phyloP scores from a whole-genome alignment of 2,329 filamentous ascomycete genomes.

The Arachnopeziza araneosa region DNA sequence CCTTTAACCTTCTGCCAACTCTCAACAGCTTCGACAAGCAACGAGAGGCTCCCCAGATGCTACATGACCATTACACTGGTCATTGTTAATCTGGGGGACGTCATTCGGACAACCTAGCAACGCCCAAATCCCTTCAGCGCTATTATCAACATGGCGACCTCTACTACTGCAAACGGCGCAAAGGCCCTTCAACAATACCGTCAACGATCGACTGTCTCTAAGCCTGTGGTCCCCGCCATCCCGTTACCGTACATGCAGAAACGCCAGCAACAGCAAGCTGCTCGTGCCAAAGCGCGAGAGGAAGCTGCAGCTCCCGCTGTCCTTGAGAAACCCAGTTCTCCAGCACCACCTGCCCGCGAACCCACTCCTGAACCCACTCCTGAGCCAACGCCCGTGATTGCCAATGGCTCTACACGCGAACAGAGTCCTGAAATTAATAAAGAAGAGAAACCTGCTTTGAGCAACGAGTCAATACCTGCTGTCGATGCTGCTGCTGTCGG shows the following conservation, averaged over 20 bases:
- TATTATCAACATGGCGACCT: slow-evolving; percentile 22
- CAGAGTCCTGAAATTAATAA: slow-evolving; percentile 8
- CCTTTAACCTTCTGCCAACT: not conserved
- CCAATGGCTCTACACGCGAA: slow-evolving; percentile 15
- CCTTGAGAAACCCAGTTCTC: slow-evolving; percentile 5
- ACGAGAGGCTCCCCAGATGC: slow-evolving; percentile 30
- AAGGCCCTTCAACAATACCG: slow-evolving; percentile 29
- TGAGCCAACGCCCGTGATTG: slow-evolving; percentile 8
- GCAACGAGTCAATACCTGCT: slow-evolving; percentile 1
- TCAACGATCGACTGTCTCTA: slow-evolving; percentile 20
- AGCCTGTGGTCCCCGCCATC: slow-evolving; percentile 28
- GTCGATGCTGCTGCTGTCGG: slow-evolving; percentile 4
- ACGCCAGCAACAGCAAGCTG: slow-evolving; percentile 24
- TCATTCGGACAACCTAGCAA: slow-evolving; percentile 19
- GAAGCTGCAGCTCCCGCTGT: slow-evolving; percentile 9
- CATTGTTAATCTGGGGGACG: slow-evolving; percentile 34
- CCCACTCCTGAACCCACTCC: slow-evolving; percentile 7
- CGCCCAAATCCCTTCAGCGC: not conserved
- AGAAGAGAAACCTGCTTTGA: slow-evolving; percentile 1
- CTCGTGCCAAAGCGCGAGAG: slow-evolving; percentile 21
- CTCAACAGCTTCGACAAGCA: slow-evolving; percentile 1
- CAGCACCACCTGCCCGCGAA: slow-evolving; percentile 3
- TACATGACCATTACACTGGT: slow-evolving; percentile 30
- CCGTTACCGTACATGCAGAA: slow-evolving; percentile 30
- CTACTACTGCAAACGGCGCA: slow-evolving; percentile 17